Evolutionary conservation across 768 basidiomycete genomes (phyloP).

Genomic region (Auricularia heimuer): DNA sequence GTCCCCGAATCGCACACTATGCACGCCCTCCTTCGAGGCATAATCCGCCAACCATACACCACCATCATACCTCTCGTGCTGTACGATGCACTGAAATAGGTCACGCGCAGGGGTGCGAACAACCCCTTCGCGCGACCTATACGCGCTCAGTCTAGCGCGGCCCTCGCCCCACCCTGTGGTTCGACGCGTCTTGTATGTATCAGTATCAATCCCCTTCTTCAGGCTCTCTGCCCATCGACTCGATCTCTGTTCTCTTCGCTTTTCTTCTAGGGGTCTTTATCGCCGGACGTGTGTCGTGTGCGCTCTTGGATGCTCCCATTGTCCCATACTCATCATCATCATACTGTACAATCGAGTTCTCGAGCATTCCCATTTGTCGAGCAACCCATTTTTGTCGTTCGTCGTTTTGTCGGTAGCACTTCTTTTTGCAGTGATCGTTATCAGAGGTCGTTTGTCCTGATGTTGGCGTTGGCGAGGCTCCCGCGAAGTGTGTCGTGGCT

Average conservation of each 20-base stretch:
- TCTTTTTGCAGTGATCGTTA: neutral
- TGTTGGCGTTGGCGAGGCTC: too few species aligned
- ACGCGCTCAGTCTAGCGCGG: neutral
- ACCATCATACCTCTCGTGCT: neutral
- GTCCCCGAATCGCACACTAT: neutral
- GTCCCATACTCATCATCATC: neutral
- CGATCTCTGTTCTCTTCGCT: neutral
- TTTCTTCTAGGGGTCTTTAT: neutral
- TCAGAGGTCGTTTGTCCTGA: too few species aligned
- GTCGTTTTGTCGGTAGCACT: neutral
- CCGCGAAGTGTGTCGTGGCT: too few species aligned
- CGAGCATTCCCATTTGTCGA: neutral
- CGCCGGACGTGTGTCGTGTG: neutral
- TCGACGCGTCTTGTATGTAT: neutral
- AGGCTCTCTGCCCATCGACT: neutral
- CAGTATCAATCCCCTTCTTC: neutral
- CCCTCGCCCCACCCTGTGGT: neutral
- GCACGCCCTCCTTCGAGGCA: neutral
- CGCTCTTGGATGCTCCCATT: neutral
- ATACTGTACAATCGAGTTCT: neutral
- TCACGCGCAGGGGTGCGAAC: too few species aligned
- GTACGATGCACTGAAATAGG: too few species aligned
- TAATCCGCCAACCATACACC: neutral
- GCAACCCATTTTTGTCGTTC: neutral
- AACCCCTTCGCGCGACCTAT: neutral